A percentile compares a stretch with the other conserved stretches of the same genome.
These are phyloP conservation scores for Rhizoclosmatium globosum DNA, from an alignment of 192 early-diverging fungal genomes.

Conservation along the genomic window DNA sequence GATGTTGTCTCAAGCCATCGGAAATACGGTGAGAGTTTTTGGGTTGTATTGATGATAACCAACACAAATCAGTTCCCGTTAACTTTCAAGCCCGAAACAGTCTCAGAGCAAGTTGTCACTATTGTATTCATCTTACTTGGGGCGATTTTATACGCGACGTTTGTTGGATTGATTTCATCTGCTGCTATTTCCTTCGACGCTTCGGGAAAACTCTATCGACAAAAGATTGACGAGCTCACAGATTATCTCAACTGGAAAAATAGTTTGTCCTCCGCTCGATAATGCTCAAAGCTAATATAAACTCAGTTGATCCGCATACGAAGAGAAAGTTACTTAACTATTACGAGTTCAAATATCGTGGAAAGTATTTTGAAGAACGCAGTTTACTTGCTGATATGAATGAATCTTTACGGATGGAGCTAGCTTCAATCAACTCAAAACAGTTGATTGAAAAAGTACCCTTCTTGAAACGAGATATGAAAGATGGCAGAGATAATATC, in stretches of 20 bases:
- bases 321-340: constrained; percentile 32
- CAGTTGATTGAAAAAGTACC: constrained; percentile 44
- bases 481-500: constrained; percentile 42
- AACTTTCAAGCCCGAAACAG: constrained; percentile 6
- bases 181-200: constrained; percentile 20
- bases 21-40: constrained; percentile 1
- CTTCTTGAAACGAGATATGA: constrained; percentile 40
- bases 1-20: constrained; percentile 16
- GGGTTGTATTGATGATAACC: neutral
- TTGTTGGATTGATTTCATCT: constrained; percentile 16
- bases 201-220: constrained; percentile 8
- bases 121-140: constrained; percentile 9
- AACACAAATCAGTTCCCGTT: neutral
- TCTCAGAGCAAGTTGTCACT: neutral
- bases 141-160: constrained; percentile 6
- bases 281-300: too few relatives aligned
- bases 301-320: neutral
- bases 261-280: neutral
- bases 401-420: constrained; percentile 39
- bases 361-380: constrained; percentile 42
- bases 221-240: constrained; percentile 20
- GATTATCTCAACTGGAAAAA: constrained; percentile 22
- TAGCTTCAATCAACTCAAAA: constrained; percentile 42
- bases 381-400: constrained; percentile 38
- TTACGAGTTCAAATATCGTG: constrained; percentile 43